These are phyloP conservation scores for Botrytis deweyae DNA, from an alignment of 2,329 filamentous ascomycete species.

Conservation along the genomic window DNA sequence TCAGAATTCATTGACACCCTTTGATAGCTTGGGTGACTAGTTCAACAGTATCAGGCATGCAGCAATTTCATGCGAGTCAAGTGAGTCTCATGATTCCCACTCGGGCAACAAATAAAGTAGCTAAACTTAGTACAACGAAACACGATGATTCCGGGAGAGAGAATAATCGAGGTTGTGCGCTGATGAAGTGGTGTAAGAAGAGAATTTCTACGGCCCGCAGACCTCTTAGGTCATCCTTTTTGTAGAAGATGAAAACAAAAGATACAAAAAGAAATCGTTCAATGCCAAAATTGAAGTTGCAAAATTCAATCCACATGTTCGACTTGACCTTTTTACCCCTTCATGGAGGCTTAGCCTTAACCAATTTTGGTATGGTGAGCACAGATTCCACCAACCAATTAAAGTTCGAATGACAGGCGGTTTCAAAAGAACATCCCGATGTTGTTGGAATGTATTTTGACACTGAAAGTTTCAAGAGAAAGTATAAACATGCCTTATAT, in stretches of 20 bases:
- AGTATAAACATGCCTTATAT: not conserved
- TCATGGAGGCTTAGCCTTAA: not conserved
- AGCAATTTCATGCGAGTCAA: not conserved
- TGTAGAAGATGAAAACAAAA: not conserved
- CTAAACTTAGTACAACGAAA: conserved; percentile 1
- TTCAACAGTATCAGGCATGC: not conserved
- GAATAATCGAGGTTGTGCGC: not conserved
- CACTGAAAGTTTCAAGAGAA: not conserved
- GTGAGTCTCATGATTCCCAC: conserved; percentile 1
- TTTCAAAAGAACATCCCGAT: conserved; percentile 9
- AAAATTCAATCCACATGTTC: not conserved
- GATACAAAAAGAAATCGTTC: too few relatives aligned
- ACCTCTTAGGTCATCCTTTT: not conserved
- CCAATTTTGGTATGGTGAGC: not conserved
- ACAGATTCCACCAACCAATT: conserved; percentile 1
- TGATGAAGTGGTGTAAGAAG: not conserved
- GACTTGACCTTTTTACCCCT: not conserved
- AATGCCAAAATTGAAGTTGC: not conserved
- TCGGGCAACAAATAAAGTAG: conserved; percentile 4
- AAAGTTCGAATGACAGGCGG: not conserved
- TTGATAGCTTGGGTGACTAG: not conserved
- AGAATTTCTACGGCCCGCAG: conserved; percentile 13
- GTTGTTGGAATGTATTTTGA: not conserved
- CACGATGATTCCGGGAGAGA: conserved; percentile 9
- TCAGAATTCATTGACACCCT: not conserved